Conservation (phyloP, 2,329 filamentous ascomycete genomes). For the Penicillium paneum region DNA sequence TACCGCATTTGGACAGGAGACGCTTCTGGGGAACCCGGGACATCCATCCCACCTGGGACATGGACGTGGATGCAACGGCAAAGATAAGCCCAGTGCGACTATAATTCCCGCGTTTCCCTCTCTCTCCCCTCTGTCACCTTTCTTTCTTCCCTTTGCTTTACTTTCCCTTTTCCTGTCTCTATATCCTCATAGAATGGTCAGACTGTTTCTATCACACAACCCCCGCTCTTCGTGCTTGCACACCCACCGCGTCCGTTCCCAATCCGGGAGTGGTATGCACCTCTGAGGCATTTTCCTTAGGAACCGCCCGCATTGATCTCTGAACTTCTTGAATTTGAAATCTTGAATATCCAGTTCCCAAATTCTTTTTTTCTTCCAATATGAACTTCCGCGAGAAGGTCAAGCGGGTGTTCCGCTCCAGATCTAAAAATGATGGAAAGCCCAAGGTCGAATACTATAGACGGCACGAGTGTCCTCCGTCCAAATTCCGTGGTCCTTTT, state of each 20-base stretch:
- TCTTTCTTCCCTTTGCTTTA: neutral
- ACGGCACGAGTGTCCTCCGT: slow-evolving; percentile 46
- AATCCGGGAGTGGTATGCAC: slow-evolving; percentile 29
- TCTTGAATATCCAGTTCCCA: slow-evolving; percentile 6
- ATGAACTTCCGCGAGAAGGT: slow-evolving; percentile 43
- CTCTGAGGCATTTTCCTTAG: slow-evolving; percentile 22
- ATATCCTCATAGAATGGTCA: slow-evolving; percentile 28
- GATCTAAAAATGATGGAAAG: slow-evolving; percentile 24
- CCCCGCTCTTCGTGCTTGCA: slow-evolving; percentile 34
- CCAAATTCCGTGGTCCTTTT: slow-evolving; percentile 50
- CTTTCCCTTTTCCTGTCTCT: neutral
- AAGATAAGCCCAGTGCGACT: neutral
- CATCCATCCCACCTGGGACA: neutral
- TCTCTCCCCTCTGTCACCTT: slow-evolving; percentile 1
- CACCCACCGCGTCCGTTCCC: slow-evolving; percentile 30
- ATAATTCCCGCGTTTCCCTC: slow-evolving; percentile 6
- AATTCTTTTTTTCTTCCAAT: slow-evolving; percentile 11
- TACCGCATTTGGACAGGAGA: slow-evolving; percentile 16
- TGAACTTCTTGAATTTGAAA: slow-evolving; percentile 1
- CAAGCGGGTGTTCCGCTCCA: slow-evolving; percentile 36
- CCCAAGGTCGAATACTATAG: slow-evolving; percentile 49
- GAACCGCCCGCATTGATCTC: slow-evolving; percentile 15
- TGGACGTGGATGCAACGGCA: no score
- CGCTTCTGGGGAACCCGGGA: slow-evolving; percentile 9
- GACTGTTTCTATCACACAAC: slow-evolving; percentile 12